Evolutionary conservation across 2,329 filamentous ascomycete genomes (phyloP).

Genomic region (Rachicladosporium sp.): DNA sequence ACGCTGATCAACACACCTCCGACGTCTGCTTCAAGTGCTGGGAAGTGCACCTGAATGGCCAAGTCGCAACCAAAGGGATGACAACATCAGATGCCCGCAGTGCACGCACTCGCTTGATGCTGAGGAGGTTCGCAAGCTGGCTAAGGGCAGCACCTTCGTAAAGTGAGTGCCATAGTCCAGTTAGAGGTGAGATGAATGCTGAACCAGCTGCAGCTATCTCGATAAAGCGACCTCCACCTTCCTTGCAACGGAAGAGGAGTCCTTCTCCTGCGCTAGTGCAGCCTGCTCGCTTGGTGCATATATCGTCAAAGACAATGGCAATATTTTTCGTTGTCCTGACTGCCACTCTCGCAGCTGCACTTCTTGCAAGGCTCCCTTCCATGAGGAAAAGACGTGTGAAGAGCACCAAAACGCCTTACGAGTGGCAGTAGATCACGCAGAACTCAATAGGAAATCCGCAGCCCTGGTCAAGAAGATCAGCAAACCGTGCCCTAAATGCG

Average conservation of each 20-base stretch:
- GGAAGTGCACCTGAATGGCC: constrained; percentile 7
- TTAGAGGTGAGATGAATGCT: too few species aligned
- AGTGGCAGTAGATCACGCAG: neutral
- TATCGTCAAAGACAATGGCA: constrained; percentile 9
- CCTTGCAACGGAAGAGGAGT: neutral
- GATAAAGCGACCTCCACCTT: too few species aligned
- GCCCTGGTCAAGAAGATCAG: constrained; percentile 5
- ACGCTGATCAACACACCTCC: neutral
- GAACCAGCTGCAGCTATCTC: too few species aligned
- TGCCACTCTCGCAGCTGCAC: constrained; percentile 14
- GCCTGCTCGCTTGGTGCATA: constrained; percentile 10
- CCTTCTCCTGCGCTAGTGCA: constrained; percentile 3
- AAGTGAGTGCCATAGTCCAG: too few species aligned
- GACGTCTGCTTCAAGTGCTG: constrained; percentile 11
- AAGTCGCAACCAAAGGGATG: constrained; percentile 1
- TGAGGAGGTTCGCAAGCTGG: constrained; percentile 8
- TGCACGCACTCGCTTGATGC: constrained; percentile 8
- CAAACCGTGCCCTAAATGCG: constrained; percentile 14
- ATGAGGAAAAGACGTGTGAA: constrained; percentile 13
- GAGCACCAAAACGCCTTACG: constrained; percentile 5
- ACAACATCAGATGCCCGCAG: constrained; percentile 9
- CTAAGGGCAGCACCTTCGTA: neutral
- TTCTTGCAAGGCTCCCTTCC: constrained; percentile 12
- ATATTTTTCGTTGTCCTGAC: constrained; percentile 14
- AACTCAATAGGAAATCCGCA: constrained; percentile 4